These are phyloP conservation scores for Magnaporthales sp. DNA, from an alignment of 2,329 filamentous ascomycete genomes.

Conservation along the genomic window DNA sequence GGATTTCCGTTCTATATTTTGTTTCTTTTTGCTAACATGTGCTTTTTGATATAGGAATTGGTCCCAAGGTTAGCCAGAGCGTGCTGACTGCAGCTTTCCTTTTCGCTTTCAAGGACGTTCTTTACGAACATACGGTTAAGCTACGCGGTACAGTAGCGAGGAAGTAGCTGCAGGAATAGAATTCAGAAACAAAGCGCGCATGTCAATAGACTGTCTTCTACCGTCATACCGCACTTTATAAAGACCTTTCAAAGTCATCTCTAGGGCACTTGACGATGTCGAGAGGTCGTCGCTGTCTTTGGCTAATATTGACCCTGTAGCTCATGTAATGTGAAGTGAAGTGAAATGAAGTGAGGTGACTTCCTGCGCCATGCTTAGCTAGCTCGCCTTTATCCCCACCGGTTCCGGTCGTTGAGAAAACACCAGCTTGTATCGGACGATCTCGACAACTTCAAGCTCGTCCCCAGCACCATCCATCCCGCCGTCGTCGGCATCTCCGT, in stretches of 20 bases:
- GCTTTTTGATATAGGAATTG: constrained; percentile 57
- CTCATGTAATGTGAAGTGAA: background rate
- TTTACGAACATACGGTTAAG: constrained; percentile 74
- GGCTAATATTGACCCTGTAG: background rate
- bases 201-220: background rate
- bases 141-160: constrained; percentile 42
- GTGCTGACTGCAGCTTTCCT: constrained; percentile 93
- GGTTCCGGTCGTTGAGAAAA: constrained; percentile 83
- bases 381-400: constrained; percentile 29
- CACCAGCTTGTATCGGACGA: constrained; percentile 78
- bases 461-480: constrained; percentile 28
- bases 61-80: constrained; percentile 92
- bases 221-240: background rate
- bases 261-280: too few species aligned
- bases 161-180: constrained; percentile 21
- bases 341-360: background rate
- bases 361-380: background rate
- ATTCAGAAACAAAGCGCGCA: background rate
- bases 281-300: too few species aligned
- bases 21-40: constrained; percentile 1
- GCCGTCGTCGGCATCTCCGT: constrained; percentile 15
- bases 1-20: background rate
- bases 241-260: background rate
- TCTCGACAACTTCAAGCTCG: constrained; percentile 75
- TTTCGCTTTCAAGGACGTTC: constrained; percentile 95